These are phyloP conservation scores for Craspedostauros australis DNA, from an alignment of 108 stramenopile genomes.

Conservation along the genomic window DNA sequence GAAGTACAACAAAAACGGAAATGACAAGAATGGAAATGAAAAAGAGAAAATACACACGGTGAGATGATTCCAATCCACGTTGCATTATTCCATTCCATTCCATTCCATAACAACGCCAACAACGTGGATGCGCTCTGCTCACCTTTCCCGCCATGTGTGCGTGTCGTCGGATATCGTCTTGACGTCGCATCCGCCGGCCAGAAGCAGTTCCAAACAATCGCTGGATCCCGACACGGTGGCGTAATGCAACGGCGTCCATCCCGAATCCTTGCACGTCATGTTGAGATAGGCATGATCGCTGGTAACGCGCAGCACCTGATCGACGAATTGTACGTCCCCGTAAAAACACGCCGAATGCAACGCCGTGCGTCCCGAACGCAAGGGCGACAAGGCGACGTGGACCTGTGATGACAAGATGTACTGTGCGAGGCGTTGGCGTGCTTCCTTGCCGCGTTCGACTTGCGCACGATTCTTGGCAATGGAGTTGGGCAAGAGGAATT, in stretches of 20 bases:
- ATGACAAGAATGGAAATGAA: background rate
- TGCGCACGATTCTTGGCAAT: slow-evolving; percentile 32
- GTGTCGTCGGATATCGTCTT: slow-evolving; percentile 31
- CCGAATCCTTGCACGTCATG: slow-evolving; percentile 59
- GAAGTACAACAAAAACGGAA: background rate
- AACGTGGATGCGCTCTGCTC: slow-evolving; percentile 17
- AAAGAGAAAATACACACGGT: slow-evolving; percentile 1
- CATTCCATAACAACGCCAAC: background rate
- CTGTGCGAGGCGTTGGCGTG: slow-evolving; percentile 22
- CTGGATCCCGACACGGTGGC: slow-evolving; percentile 56
- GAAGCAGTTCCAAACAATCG: slow-evolving; percentile 50
- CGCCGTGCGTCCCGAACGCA: slow-evolving; percentile 34
- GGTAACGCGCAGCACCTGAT: slow-evolving; percentile 13
- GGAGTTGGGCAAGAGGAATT: slow-evolving; percentile 33
- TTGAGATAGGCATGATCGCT: slow-evolving; percentile 22
- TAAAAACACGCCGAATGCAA: slow-evolving; percentile 49
- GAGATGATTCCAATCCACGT: background rate
- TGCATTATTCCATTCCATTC: background rate
- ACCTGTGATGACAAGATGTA: slow-evolving; percentile 18
- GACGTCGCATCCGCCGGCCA: slow-evolving; percentile 39
- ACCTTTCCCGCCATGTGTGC: slow-evolving; percentile 48
- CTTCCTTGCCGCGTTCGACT: slow-evolving; percentile 25
- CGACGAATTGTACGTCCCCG: slow-evolving; percentile 35
- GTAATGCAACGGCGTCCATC: slow-evolving; percentile 78
- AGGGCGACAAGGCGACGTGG: slow-evolving; percentile 21